Percentiles rank a stretch among this genome's conserved stretches.
phyloP scores from a whole-genome alignment of 306 rosid species.

The Lupinus albus region DNA sequence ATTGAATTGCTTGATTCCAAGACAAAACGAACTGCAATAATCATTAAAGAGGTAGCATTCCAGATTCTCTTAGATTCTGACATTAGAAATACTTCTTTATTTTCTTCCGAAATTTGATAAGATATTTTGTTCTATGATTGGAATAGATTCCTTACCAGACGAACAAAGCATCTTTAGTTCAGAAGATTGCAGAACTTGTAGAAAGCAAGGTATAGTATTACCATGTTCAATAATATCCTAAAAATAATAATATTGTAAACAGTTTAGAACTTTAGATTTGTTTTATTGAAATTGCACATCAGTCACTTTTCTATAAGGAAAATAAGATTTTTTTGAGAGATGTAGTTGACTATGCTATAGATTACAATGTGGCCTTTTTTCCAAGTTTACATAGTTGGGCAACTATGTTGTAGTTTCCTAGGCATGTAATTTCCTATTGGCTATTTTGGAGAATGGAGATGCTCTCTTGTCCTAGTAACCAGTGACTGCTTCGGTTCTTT shows the following conservation, averaged over 20 bases:
- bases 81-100: constrained; percentile 30
- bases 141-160: constrained; percentile 91
- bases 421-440: constrained; percentile 1
- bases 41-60: constrained; percentile 75
- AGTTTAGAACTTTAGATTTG: constrained; percentile 10
- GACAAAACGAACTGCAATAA: constrained; percentile 74
- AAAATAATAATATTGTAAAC: not conserved
- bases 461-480: not conserved
- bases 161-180: constrained; percentile 84
- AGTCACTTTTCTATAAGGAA: not conserved
- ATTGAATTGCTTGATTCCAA: constrained; percentile 85
- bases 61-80: constrained; percentile 29
- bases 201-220: constrained; percentile 78
- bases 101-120: constrained; percentile 22
- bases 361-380: not conserved
- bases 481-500: not conserved
- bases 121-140: constrained; percentile 39
- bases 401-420: not conserved
- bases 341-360: not conserved
- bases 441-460: constrained; percentile 16
- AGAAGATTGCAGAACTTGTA: constrained; percentile 96
- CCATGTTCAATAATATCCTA: not conserved
- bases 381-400: constrained; percentile 8
- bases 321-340: constrained; percentile 18
- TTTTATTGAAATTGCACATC: constrained; percentile 16